These are phyloP conservation scores for Penicillium sumatraense DNA, from an alignment of 2,329 filamentous ascomycete species.

Conservation along the genomic window DNA sequence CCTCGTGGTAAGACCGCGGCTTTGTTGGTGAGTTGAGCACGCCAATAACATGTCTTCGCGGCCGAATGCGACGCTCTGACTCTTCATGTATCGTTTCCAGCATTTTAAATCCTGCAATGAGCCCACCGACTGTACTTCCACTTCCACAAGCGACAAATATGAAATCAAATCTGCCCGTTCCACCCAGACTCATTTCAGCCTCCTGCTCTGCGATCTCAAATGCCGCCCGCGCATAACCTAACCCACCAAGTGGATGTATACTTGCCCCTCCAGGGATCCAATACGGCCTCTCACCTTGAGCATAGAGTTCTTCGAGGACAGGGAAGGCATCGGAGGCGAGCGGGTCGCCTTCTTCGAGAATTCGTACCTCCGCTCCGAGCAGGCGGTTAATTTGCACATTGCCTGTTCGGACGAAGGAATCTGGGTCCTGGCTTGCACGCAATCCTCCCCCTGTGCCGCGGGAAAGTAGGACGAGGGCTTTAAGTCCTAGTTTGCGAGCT, in stretches of 20 bases:
- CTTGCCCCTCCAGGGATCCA: constrained; percentile 44
- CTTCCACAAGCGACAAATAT: constrained; percentile 43
- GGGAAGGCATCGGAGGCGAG: constrained; percentile 22
- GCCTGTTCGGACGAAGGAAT: constrained; percentile 26
- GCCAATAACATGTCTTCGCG: constrained; percentile 33
- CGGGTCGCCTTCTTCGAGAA: constrained; percentile 61
- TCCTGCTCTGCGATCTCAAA: constrained; percentile 39
- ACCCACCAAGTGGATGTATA: constrained; percentile 36
- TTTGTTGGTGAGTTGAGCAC: constrained; percentile 40
- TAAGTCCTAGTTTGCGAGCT: constrained; percentile 32
- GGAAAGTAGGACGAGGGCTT: constrained; percentile 33
- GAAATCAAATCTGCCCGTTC: constrained; percentile 35
- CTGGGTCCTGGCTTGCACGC: constrained; percentile 18
- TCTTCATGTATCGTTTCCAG: constrained; percentile 26
- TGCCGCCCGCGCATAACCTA: constrained; percentile 40
- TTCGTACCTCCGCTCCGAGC: constrained; percentile 49
- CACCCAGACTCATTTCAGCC: constrained; percentile 13
- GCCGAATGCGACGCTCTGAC: not conserved
- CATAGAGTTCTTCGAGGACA: constrained; percentile 29
- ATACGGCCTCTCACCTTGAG: constrained; percentile 29
- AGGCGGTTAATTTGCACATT: constrained; percentile 37
- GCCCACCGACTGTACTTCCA: constrained; percentile 40
- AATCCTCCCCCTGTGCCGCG: constrained; percentile 34
- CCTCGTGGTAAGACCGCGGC: constrained; percentile 33
- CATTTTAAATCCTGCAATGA: constrained; percentile 41